Evolutionary conservation across 345 rosid species (phyloP), one percentile per base, ranked within the genome.

Genomic region (Sisymbrium irio): DNA sequence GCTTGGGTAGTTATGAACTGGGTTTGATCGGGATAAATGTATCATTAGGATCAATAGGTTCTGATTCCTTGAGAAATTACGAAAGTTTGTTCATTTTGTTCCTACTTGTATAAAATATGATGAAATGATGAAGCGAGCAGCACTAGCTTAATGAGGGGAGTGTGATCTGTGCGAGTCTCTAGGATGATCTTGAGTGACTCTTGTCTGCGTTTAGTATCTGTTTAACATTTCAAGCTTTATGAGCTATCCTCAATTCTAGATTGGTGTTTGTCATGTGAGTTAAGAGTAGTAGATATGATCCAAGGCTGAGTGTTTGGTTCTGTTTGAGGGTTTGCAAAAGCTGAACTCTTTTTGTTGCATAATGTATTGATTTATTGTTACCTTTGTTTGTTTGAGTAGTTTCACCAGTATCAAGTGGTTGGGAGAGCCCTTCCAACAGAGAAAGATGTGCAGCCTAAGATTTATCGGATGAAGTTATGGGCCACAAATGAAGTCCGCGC

Each of bases 341-440:
- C 15, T 50, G 14, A 8, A n/a, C 2, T 20, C 5, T 65, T 51
- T 63, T 11, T 45, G 5, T 15, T 20, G 27, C 4, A 3, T 15
- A 33, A 22, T 41, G 44, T 3, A 60, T 14, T 69, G 71, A 69
- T 62, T 53, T 12, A 12, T 0, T 9, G 45, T 27, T 3, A 44
- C 55, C 5, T 63, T 63, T 14, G 58, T 65, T 73, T 54, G 30
- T 5, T 42, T 73, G 65, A 51, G 78, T 77, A 87, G 88, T 85
- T 83, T 82, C 91, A 83, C 54, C 88, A 86, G 67, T 85, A 86
- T 53, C 91, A 86, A 77, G 88, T 87, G 56, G 91, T 85, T 41
- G 91, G 88, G 15, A 81, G 88, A 78, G 88, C 84, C 18, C 81
- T 83, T 32, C 91, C 91, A 0, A 78, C 87, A 0, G 85, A 84